Evolutionary conservation across 352 stramenopile species (phyloP), one percentile per base, ranked within the genome.

Genomic region (Pythium coloratum): DNA sequence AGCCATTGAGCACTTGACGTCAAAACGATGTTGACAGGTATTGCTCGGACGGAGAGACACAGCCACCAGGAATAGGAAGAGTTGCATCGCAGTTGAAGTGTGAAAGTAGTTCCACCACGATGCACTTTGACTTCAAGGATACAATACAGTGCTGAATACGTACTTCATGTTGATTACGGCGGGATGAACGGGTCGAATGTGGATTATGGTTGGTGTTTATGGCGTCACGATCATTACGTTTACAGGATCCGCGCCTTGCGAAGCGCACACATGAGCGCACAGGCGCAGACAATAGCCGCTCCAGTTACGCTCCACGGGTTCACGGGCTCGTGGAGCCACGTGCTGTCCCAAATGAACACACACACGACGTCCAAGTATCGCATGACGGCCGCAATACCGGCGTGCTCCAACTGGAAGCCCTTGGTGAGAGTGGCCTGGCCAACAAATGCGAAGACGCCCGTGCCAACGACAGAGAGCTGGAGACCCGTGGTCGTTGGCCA

Each of bases 361-460:
- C 76, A 88, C 10, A 88, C 79, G 10, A 91, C 80, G 65, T 89
- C 83, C 38, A 89, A 50, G 55, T 89, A 91, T 20, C 83, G 76
- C 82, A 91, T 91, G 28, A 88, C 80, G 1, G 83, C 78, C 6
- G 83, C 85, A 18, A 88, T 55, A 32, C 83, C 85, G 8, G 76
- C 79, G 55, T 89, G 84, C 51, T 91, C 85, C 6, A 90, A 67
- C 58, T 94, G 82, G 53, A 94, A 88, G 14, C 85, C 85, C 40
- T 80, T 77, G 10, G 85, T 91, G 38, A 94, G 71, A 32, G 77
- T 76, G 36, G 88, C 49, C 71, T 94, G 82, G 0, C 80, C 82
- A 10, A 85, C 20, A 46, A 90, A 94, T 1, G 66, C 69, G 24
- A 76, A 61, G 16, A 73, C 46, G 6, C 84, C 82, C 1, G 69